phyloP scores from a whole-genome alignment of 805 yeast species.

The Lipomyces orientalis region DNA sequence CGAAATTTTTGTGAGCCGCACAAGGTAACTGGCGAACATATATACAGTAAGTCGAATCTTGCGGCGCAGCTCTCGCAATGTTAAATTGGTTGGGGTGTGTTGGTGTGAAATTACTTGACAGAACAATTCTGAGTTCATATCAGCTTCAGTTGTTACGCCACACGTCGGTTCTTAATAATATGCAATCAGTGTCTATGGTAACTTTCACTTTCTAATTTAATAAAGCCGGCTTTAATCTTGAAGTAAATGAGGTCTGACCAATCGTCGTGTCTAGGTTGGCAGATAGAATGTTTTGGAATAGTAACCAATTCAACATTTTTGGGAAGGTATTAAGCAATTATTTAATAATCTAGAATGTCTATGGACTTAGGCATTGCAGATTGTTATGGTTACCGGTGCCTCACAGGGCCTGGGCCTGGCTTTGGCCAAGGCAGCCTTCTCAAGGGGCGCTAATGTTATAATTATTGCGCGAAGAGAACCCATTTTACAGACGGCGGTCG shows the following conservation, averaged over 20 bases:
- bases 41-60: no score
- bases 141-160: not conserved
- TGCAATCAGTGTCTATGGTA: not conserved
- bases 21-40: no score
- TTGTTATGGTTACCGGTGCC: conserved; percentile 86
- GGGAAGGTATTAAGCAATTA: not conserved
- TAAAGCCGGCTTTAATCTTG: no score
- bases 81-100: not conserved
- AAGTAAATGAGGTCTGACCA: no score
- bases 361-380: conserved; percentile 44
- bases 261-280: not conserved
- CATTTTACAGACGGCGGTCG: conserved; percentile 59
- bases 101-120: no score
- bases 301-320: conserved; percentile 12
- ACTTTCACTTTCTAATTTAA: not conserved
- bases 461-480: conserved; percentile 77
- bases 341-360: not conserved
- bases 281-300: conserved; percentile 8
- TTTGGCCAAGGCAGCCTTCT: conserved; percentile 63
- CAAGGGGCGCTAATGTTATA: conserved; percentile 65
- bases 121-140: no score
- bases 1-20: conserved; percentile 11
- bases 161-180: not conserved
- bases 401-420: conserved; percentile 93
- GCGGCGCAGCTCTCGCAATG: not conserved